Evolutionary conservation across 345 rosid species (phyloP).

Genomic region (Schrenkiella parvula): DNA sequence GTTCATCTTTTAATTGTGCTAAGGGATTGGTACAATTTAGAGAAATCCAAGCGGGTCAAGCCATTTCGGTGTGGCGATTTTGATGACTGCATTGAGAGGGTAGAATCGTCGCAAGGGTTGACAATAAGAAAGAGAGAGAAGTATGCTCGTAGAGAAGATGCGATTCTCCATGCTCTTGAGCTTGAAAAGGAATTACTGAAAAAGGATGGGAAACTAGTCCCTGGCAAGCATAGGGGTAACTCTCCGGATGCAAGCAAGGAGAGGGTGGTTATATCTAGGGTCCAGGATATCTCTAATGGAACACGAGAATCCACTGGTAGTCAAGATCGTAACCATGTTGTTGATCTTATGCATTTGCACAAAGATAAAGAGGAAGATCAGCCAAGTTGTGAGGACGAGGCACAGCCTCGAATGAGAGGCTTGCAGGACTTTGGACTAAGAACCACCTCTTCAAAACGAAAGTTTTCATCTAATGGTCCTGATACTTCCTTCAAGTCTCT

Average conservation of each 20-base stretch:
- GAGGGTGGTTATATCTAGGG: conserved; percentile 41
- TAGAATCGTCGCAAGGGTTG: conserved; percentile 71
- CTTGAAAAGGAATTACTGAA: conserved; percentile 68
- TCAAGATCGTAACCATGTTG: conserved; percentile 7
- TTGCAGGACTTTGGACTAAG: conserved; percentile 78
- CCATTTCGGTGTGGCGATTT: conserved; percentile 98
- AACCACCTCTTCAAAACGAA: conserved; percentile 58
- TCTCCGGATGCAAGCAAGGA: conserved; percentile 40
- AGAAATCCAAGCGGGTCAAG: conserved; percentile 96
- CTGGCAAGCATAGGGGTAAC: conserved; percentile 35
- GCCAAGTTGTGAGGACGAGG: conserved; percentile 49
- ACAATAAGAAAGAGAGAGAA: conserved; percentile 93
- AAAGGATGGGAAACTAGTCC: conserved; percentile 48
- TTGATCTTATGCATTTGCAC: conserved; percentile 22
- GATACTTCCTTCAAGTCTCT: conserved; percentile 45
- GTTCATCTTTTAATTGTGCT: not conserved
- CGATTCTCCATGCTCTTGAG: conserved; percentile 97
- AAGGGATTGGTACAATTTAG: conserved; percentile 99
- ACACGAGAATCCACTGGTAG: conserved; percentile 27
- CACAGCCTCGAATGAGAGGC: conserved; percentile 76
- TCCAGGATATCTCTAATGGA: conserved; percentile 40
- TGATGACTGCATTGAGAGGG: conserved; percentile 90
- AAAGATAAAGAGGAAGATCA: conserved; percentile 41
- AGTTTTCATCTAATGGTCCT: conserved; percentile 40
- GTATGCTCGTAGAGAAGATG: conserved; percentile 99